Percentiles rank a stretch among this genome's conserved stretches.
phyloP scores from a whole-genome alignment of 345 rosid genomes.

The Camelina sativa region DNA sequence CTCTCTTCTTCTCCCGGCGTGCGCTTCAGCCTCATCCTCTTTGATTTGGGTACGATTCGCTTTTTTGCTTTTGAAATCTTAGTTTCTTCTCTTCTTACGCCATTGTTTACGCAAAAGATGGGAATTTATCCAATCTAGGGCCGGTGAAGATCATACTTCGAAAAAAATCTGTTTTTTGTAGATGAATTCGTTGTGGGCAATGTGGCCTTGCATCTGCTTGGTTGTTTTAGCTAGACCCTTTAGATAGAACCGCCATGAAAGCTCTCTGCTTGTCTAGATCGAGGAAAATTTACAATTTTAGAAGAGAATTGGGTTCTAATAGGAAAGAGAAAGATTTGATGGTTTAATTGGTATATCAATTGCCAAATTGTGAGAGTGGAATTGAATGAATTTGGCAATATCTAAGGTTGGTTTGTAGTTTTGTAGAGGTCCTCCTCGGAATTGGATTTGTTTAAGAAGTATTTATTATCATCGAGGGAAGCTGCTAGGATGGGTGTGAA shows the following conservation, averaged over 20 bases:
- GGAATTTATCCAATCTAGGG: conserved; percentile 22
- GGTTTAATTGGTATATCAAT: neutral
- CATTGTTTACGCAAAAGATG: conserved; percentile 11
- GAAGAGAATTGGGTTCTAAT: neutral
- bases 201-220: conserved; percentile 5
- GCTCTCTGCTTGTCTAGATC: conserved; percentile 32
- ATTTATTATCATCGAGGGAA: conserved; percentile 12
- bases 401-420: conserved; percentile 8
- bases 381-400: conserved; percentile 13
- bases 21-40: conserved; percentile 27
- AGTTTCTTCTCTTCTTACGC: conserved; percentile 2
- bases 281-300: neutral
- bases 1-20: neutral
- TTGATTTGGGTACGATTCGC: conserved; percentile 21
- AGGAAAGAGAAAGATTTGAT: neutral
- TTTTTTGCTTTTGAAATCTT: neutral
- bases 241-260: conserved; percentile 7
- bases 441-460: neutral
- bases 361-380: neutral
- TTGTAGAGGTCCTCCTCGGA: conserved; percentile 20
- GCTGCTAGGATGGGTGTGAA: conserved; percentile 67
- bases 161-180: conserved; percentile 18
- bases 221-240: neutral
- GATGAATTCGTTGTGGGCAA: neutral
- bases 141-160: conserved; percentile 17